Base-by-base conservation (phyloP, 2,329 filamentous ascomycete genomes). In the Bipolaris victoriae region DNA sequence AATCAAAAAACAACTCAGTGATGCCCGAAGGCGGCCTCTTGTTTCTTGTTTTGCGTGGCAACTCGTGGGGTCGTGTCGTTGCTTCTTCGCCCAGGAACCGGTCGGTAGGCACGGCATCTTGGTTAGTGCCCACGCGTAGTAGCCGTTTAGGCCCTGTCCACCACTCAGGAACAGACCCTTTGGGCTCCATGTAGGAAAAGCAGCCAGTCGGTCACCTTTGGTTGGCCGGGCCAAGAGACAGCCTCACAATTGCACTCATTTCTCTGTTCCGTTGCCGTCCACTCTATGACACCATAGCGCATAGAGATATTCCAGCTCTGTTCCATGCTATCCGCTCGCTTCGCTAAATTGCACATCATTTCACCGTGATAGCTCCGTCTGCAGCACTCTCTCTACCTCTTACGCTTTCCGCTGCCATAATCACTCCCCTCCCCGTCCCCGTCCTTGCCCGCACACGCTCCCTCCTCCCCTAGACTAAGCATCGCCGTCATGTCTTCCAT, bases 21-120 rank as follows among this genome's bases (percentile, higher is more conserved):
- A 49, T 61, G 60, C 61, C 62, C 61, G 48, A 62, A 46, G 39
- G 52, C 40, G 47, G 51, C 40, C 48, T 52, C 52, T 60, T 46
- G 15, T 53, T 50, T 29, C 48, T 39, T 57, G 45, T 39, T 51
- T 56, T 26, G 33, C 24, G n/a, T 29, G 22, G 5, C 26, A 29
- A 33, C 43, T 16, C 26, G 39, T 37, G 45, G 45, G 45, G 29
- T 31, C 31, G 37, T 37, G 7, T 37, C 20, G 15, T 24, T 37
- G 40, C 20, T 13, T 15, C 20, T 37, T 36, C 5, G 20, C 15
- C 20, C 22, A 37, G 15, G 20, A 22, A 26, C 31, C 31, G 39
- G 26, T 37, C 33, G 9, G 24, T 26, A 13, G 20, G 26, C 33
- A 48, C 22, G 26, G 10, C 22, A 33, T 31, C 43, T 24, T 15